These are phyloP conservation scores for Nitzschia putrida DNA, from an alignment of 108 stramenopile genomes.

Conservation along the genomic window DNA sequence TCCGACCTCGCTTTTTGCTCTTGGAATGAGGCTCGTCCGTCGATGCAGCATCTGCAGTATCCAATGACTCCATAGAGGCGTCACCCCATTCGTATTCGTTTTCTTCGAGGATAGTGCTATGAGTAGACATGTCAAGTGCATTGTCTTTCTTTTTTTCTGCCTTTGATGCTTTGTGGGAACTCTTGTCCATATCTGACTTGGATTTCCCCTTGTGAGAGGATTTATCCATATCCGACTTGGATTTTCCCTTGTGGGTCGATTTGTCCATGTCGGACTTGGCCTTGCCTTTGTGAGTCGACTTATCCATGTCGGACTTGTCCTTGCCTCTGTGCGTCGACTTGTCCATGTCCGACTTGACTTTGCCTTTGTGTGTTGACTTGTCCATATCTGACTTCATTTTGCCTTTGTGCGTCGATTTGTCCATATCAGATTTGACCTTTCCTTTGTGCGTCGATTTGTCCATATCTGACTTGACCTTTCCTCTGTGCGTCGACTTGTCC, in stretches of 20 bases:
- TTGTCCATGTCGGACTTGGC: not conserved
- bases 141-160: not conserved
- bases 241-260: not conserved
- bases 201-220: not conserved
- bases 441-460: slow-evolving; percentile 2
- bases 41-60: not conserved
- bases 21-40: not conserved
- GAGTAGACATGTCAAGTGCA: not conserved
- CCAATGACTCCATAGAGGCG: not conserved
- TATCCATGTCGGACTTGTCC: not conserved
- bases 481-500: slow-evolving; percentile 2
- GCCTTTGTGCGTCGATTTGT: slow-evolving; percentile 1
- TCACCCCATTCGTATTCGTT: not conserved
- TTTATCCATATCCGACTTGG: not conserved
- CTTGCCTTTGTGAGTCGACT: not conserved
- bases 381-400: not conserved
- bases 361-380: not conserved
- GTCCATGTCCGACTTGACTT: not conserved
- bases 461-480: not conserved
- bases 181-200: slow-evolving; percentile 7
- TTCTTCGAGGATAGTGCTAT: not conserved
- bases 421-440: not conserved
- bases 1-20: not conserved
- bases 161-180: slow-evolving; percentile 1
- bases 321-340: not conserved